A percentile compares a stretch with the other conserved stretches of the same genome.
phyloP scores from a whole-genome alignment of 805 yeast genomes.

The Candida pseudoglaebosa region DNA sequence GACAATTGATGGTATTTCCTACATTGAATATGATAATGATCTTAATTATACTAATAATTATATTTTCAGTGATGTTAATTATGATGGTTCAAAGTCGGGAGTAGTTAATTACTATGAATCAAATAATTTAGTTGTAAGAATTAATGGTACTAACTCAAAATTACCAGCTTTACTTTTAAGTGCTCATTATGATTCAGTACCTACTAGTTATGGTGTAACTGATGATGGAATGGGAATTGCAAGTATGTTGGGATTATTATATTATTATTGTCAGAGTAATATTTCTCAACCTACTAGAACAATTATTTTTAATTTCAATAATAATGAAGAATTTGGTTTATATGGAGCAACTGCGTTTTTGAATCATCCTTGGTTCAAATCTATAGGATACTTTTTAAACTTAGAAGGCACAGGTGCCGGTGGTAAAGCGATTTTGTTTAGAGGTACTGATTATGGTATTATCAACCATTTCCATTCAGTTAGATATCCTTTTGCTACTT shows the following conservation, averaged over 20 bases:
- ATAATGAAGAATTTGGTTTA: constrained; percentile 85
- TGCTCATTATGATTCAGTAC: constrained; percentile 89
- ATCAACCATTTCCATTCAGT: constrained; percentile 55
- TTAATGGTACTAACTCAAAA: constrained; percentile 56
- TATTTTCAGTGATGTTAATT: constrained; percentile 48
- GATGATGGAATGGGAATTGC: constrained; percentile 93
- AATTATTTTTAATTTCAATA: constrained; percentile 78
- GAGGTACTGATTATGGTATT: constrained; percentile 77
- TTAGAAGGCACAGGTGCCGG: constrained; percentile 94
- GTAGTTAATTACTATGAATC: constrained; percentile 80
- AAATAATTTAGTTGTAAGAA: constrained; percentile 71
- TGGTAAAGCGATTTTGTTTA: constrained; percentile 74
- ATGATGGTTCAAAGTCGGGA: too few species aligned
- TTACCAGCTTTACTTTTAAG: constrained; percentile 70
- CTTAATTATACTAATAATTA: constrained; percentile 43
- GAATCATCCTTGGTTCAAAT: constrained; percentile 65
- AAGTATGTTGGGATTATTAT: constrained; percentile 66
- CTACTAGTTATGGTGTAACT: constrained; percentile 82
- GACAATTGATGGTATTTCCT: constrained; percentile 25
- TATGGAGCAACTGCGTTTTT: constrained; percentile 76
- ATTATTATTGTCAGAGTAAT: constrained; percentile 31
- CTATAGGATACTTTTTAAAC: constrained; percentile 65
- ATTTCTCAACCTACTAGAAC: constrained; percentile 62
- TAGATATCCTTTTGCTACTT: constrained; percentile 69
- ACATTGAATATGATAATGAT: constrained; percentile 38